A percentile compares a stretch with the other conserved stretches of the same genome.
Conservation (phyloP, 1,284 basidiomycete species). For the Moesziomyces antarcticus region DNA sequence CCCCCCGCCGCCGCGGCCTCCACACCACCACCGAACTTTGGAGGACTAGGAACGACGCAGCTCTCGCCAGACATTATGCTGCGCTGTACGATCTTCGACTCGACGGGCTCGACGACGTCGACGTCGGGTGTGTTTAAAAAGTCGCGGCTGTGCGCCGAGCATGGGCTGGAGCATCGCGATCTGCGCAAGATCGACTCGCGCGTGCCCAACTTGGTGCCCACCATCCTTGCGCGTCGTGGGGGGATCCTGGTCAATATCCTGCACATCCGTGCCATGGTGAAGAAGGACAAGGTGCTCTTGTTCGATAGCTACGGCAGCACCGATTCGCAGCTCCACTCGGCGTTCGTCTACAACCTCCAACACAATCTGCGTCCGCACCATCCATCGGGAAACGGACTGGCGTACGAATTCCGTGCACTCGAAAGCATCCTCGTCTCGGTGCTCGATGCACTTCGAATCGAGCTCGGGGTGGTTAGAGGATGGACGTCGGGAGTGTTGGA, state of each 20-base stretch:
- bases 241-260: slow-evolving; percentile 87
- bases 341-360: slow-evolving; percentile 64
- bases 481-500: slow-evolving; percentile 53
- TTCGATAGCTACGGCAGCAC: slow-evolving; percentile 75
- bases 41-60: slow-evolving; percentile 46
- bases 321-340: slow-evolving; percentile 52
- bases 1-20: too few relatives aligned
- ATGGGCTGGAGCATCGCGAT: slow-evolving; percentile 91
- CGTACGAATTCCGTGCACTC: slow-evolving; percentile 63
- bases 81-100: slow-evolving; percentile 63
- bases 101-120: slow-evolving; percentile 75
- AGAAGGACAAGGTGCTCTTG: slow-evolving; percentile 88
- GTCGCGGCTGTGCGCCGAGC: slow-evolving; percentile 85
- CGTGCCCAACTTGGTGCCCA: slow-evolving; percentile 91
- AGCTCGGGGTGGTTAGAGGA: slow-evolving; percentile 49
- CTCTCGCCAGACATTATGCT: slow-evolving; percentile 56
- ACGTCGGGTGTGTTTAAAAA: slow-evolving; percentile 91
- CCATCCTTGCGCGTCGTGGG: slow-evolving; percentile 85
- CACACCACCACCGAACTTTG: slow-evolving; percentile 1
- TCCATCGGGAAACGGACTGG: slow-evolving; percentile 20
- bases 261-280: slow-evolving; percentile 92
- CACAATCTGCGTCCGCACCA: slow-evolving; percentile 48
- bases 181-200: slow-evolving; percentile 95
- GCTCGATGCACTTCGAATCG: slow-evolving; percentile 58
- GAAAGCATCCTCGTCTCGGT: slow-evolving; percentile 61